Conservation (phyloP, 83 land plant genomes). For the Picea abies region DNA sequence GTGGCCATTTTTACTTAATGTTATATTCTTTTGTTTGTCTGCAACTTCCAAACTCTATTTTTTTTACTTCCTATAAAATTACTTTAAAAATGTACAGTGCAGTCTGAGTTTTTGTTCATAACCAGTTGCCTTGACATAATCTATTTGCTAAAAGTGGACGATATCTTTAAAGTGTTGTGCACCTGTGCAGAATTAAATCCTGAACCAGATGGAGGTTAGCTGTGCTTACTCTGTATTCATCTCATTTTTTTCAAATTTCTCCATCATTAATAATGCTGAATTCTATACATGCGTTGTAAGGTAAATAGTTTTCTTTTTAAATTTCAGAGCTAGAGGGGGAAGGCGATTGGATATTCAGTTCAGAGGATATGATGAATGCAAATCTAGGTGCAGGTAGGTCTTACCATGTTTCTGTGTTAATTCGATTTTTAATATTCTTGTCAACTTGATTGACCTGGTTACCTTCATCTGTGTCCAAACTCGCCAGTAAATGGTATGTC, state of each 20-base stretch:
- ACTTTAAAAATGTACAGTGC: not conserved
- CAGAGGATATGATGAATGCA: constrained; percentile 41
- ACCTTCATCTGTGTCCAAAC: not conserved
- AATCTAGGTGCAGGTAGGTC: constrained; percentile 2
- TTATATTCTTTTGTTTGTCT: too few relatives aligned
- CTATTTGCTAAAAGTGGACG: constrained; percentile 40
- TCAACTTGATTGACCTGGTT: not conserved
- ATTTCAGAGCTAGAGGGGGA: constrained; percentile 51
- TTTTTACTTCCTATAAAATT: too few relatives aligned
- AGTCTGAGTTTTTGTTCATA: not conserved
- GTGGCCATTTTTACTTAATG: too few relatives aligned
- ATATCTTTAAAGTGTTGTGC: constrained; percentile 59
- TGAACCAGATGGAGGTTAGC: constrained; percentile 58
- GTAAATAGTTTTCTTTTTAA: not conserved
- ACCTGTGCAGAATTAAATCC: constrained; percentile 81
- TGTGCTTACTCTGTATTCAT: not conserved
- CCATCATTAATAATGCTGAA: not conserved
- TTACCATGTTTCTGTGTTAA: not conserved
- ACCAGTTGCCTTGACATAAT: constrained; percentile 19
- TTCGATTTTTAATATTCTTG: not conserved
- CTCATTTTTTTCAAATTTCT: not conserved
- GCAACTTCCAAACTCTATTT: too few relatives aligned
- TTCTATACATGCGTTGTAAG: not conserved
- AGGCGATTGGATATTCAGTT: constrained; percentile 67
- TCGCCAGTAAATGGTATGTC: not conserved